Conservation (phyloP, 768 basidiomycete species). For the Pulveroboletus sp. region DNA sequence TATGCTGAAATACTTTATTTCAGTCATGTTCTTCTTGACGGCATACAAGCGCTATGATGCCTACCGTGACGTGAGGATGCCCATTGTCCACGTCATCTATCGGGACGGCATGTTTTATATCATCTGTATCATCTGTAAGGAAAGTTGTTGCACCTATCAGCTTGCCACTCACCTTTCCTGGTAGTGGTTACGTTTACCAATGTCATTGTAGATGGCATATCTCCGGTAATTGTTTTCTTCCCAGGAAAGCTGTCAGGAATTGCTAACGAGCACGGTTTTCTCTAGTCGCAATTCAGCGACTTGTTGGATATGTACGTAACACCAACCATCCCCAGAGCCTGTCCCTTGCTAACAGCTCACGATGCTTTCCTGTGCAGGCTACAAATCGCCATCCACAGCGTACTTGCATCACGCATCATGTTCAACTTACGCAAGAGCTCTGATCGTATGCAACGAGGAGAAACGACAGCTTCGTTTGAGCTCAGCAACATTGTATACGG, state of each 20-base stretch:
- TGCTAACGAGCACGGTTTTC: not conserved
- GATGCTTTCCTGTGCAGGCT: not conserved
- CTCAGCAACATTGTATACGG: not conserved
- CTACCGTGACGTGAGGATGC: not conserved
- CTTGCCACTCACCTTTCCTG: too few relatives aligned
- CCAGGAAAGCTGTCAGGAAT: too few relatives aligned
- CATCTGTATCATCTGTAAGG: too few relatives aligned
- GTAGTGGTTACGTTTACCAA: too few relatives aligned
- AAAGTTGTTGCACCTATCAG: too few relatives aligned
- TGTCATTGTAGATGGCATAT: too few relatives aligned
- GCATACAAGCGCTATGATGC: conserved; percentile 2
- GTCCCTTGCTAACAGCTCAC: not conserved
- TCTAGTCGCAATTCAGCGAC: conserved; percentile 2
- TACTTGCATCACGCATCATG: not conserved
- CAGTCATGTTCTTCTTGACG: conserved; percentile 11
- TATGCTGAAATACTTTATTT: not conserved
- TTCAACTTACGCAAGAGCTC: not conserved
- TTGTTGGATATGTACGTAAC: conserved; percentile 6
- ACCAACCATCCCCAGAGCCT: not conserved
- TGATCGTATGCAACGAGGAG: not conserved
- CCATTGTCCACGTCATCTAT: conserved; percentile 10
- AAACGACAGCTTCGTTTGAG: not conserved
- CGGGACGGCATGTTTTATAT: conserved; percentile 18
- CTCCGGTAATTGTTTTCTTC: too few relatives aligned
- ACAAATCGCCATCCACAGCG: conserved; percentile 6